Evolutionary conservation across 2,329 filamentous ascomycete species (phyloP), one percentile per base, ranked within the genome.

Genomic region (Colletotrichum acutatum): DNA sequence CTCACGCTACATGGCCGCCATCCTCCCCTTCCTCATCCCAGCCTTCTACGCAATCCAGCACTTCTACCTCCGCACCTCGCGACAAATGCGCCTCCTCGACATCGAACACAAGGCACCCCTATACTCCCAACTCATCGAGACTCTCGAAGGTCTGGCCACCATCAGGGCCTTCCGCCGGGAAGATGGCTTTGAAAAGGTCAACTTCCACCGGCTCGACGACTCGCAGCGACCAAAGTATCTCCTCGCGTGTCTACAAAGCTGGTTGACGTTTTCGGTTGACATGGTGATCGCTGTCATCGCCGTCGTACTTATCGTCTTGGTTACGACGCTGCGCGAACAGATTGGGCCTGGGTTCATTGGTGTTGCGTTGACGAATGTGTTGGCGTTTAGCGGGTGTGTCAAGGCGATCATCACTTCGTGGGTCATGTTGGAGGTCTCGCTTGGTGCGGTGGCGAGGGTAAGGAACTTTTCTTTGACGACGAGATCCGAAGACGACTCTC

Each of bases 161-260:
- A 81, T 89, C 4, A 81, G 87, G 24, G 84, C 87, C 2, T 88
- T 88, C 75, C 82, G 83, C 8, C 90, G 88, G 88, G 78, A 84
- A 56, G 75, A 79, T 1, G 77, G 76, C 2, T 83, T 85, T 64
- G 78, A 82, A 42, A 76, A 82, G 34, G 81, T 81, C 46, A 86
- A 85, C 57, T 76, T 83, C 5, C 72, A 74, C 14, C 79, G 88
- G 0, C 78, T 90, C 1, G 84, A 89, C 71, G 76, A 78, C 14
- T 88, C 86, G 0, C 88, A 90, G 71, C 79, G 82, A 28, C 87
- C 88, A 1, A 86, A 84, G 58, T 90, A 90, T 71, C 81, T 88
- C 0, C 81, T 90, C 7, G 84, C 81, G 60, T 84, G 83, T 16
- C 82, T 89, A 19, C 88, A 90, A 75, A 80, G 84, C 30, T 90